Percentiles rank a stretch among this genome's conserved stretches.
Evolutionary conservation across 2,329 filamentous ascomycete genomes (phyloP).

Genomic region (Pseudogymnoascus sp.): DNA sequence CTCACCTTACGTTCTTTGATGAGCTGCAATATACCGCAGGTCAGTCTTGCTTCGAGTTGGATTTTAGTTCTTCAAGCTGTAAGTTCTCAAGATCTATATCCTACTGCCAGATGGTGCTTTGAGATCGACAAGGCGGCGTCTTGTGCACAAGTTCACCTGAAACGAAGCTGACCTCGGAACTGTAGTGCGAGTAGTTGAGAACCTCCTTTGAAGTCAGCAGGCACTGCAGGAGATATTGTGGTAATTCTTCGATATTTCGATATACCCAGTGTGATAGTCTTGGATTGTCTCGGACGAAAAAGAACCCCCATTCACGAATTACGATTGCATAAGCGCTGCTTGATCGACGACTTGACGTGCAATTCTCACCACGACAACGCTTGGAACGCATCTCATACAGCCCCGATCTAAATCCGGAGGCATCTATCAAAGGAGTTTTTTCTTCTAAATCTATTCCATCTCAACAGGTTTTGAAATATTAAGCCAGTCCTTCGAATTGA

Average conservation of each 20-base stretch:
- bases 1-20: conserved; percentile 9
- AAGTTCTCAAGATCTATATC: conserved; percentile 1
- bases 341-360: conserved; percentile 1
- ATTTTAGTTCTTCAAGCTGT: conserved; percentile 3
- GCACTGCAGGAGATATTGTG: conserved; percentile 64
- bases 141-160: not conserved
- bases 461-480: conserved; percentile 6
- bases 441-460: conserved; percentile 7
- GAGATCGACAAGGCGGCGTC: not conserved
- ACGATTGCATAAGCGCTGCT: conserved; percentile 9
- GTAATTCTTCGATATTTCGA: conserved; percentile 8
- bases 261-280: conserved; percentile 19
- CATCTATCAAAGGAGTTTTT: conserved; percentile 1
- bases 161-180: conserved; percentile 3
- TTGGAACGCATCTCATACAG: conserved; percentile 1
- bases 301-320: not conserved
- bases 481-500: conserved; percentile 13
- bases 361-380: conserved; percentile 9
- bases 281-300: conserved; percentile 27
- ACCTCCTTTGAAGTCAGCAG: conserved; percentile 74
- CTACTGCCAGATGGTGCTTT: not conserved
- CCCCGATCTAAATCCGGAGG: conserved; percentile 5
- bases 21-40: not conserved
- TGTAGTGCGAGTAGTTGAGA: conserved; percentile 24
- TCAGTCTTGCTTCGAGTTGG: conserved; percentile 1